phyloP scores from a whole-genome alignment of 2,329 filamentous ascomycete genomes.

The Herpotrichia juniperi region DNA sequence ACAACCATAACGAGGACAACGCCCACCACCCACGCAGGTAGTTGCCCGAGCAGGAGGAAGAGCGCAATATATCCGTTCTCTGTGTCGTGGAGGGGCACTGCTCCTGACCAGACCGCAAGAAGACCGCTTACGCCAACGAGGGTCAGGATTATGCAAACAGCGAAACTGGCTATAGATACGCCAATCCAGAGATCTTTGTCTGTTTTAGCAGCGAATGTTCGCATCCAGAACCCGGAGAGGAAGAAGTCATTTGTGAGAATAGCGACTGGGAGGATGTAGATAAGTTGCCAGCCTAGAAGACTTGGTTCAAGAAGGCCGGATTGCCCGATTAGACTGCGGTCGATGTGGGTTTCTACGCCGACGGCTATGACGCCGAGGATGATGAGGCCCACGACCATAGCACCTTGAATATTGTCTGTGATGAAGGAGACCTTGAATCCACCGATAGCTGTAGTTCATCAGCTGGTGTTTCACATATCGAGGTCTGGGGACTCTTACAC shows the following conservation, averaged over 20 bases:
- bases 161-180: conserved; percentile 68
- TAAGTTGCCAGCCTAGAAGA: conserved; percentile 80
- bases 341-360: conserved; percentile 74
- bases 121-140: conserved; percentile 76
- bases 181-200: conserved; percentile 81
- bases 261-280: conserved; percentile 83
- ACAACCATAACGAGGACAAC: conserved; percentile 83
- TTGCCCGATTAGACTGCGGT: conserved; percentile 69
- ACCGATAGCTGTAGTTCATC: conserved; percentile 65
- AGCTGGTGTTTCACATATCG: conserved; percentile 4
- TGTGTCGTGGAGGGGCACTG: conserved; percentile 67
- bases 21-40: conserved; percentile 82
- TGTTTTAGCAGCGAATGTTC: conserved; percentile 79
- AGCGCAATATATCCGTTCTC: conserved; percentile 72
- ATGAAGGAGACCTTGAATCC: conserved; percentile 85
- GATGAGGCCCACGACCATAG: conserved; percentile 77
- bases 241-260: conserved; percentile 88
- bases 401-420: conserved; percentile 81
- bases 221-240: conserved; percentile 82
- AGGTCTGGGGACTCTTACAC: conserved; percentile 59
- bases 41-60: conserved; percentile 73
- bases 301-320: conserved; percentile 73
- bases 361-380: conserved; percentile 79
- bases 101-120: conserved; percentile 79
- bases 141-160: conserved; percentile 71